phyloP scores from a whole-genome alignment of 176 grass and related monocot genomes.

The Ananas comosus region DNA sequence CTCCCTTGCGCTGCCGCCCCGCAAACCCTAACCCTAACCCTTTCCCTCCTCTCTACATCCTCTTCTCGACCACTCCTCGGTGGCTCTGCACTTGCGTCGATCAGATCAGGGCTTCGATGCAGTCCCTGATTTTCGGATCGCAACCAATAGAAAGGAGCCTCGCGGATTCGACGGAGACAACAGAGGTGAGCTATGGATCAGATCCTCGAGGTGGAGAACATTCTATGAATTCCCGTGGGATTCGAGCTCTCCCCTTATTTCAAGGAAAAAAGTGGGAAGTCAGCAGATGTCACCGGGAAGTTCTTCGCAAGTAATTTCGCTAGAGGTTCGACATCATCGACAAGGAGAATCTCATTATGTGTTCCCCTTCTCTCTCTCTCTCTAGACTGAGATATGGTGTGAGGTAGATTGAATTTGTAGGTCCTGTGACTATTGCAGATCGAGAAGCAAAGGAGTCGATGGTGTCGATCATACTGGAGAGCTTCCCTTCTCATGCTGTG shows the following conservation, averaged over 20 bases:
- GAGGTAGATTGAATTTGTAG: slow-evolving; percentile 18
- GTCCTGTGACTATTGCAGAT: slow-evolving; percentile 82
- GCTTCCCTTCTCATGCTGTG: slow-evolving; percentile 72
- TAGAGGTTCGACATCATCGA: slow-evolving; percentile 69
- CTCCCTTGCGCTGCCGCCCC: not conserved
- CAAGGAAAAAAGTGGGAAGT: too few relatives aligned
- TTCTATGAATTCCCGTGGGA: too few relatives aligned
- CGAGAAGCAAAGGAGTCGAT: slow-evolving; percentile 87
- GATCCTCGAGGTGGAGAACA: slow-evolving; percentile 57
- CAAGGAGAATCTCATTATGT: slow-evolving; percentile 66
- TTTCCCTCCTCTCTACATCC: not conserved
- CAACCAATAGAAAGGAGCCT: too few relatives aligned
- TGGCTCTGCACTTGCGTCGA: not conserved
- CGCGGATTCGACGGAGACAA: not conserved
- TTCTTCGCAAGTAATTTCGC: slow-evolving; percentile 78
- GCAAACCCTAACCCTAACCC: slow-evolving; percentile 8
- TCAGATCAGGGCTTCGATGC: not conserved
- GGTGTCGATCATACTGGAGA: slow-evolving; percentile 58
- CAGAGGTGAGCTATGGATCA: slow-evolving; percentile 19
- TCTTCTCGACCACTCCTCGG: not conserved
- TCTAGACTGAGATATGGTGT: not conserved
- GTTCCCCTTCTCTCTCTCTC: not conserved
- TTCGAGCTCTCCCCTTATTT: too few relatives aligned
- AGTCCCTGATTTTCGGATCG: not conserved
- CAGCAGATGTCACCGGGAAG: slow-evolving; percentile 52